Conservation (phyloP, 208 protist genomes). For the Trichomonas gallinae region DNA sequence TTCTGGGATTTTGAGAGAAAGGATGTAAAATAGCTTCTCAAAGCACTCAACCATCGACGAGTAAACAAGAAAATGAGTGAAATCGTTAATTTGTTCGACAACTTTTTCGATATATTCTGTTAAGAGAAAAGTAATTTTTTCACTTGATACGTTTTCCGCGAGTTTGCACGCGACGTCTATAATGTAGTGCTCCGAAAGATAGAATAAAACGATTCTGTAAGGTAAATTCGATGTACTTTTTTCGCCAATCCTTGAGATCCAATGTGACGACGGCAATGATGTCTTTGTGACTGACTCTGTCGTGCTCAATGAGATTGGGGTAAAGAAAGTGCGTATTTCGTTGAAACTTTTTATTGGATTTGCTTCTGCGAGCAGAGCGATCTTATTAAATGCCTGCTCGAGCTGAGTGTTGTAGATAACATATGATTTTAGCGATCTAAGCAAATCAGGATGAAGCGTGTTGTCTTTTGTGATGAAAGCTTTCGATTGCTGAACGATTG, state of each 20-base stretch:
- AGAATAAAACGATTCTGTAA: background rate
- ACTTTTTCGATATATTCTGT: background rate
- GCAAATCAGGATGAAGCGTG: background rate
- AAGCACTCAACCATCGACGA: background rate
- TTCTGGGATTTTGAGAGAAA: background rate
- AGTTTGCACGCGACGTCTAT: background rate
- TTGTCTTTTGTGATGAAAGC: background rate
- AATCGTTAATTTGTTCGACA: background rate
- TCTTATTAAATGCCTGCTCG: background rate
- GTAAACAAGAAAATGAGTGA: background rate
- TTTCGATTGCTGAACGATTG: background rate
- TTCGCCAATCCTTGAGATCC: background rate
- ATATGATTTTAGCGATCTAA: background rate
- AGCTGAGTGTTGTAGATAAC: background rate
- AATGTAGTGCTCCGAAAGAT: background rate
- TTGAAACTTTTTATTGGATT: background rate
- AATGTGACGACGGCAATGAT: background rate
- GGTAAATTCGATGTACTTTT: background rate
- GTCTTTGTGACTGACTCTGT: background rate
- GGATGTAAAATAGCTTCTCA: background rate
- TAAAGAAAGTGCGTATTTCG: background rate
- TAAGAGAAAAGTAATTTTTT: background rate
- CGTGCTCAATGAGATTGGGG: background rate
- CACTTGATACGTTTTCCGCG: background rate
- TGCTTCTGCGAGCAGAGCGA: background rate